Evolutionary conservation across 768 basidiomycete species (phyloP).

Genomic region (Tulasnella sp.): DNA sequence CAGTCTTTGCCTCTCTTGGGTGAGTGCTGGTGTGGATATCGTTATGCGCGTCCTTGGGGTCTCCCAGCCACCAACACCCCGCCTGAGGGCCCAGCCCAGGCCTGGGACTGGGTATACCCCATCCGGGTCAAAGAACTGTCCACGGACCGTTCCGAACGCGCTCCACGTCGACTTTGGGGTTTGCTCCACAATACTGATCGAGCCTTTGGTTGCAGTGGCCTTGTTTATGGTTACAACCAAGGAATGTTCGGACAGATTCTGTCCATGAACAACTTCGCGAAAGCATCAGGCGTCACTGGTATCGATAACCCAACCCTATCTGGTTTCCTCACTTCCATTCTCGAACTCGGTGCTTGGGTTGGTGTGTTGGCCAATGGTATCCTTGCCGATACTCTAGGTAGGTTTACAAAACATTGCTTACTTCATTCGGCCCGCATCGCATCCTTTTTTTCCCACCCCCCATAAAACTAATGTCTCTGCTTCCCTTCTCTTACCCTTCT

Average conservation of each 20-base stretch:
- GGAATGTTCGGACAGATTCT: not conserved
- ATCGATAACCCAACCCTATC: conserved; percentile 35
- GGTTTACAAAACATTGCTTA: conserved; percentile 21
- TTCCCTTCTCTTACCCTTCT: not conserved
- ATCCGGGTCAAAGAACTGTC: not conserved
- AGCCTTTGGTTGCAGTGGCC: not conserved
- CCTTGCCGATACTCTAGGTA: conserved; percentile 62
- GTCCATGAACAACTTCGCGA: not conserved
- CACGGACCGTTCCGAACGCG: not conserved
- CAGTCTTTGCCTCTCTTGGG: conserved; percentile 75
- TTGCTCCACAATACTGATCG: too few relatives aligned
- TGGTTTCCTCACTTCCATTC: not conserved
- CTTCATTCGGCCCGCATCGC: too few relatives aligned
- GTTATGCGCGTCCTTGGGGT: not conserved
- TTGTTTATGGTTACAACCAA: not conserved
- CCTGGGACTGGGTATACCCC: too few relatives aligned
- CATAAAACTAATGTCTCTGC: not conserved
- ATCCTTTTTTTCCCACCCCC: too few relatives aligned
- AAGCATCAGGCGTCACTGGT: not conserved
- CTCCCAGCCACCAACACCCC: too few relatives aligned
- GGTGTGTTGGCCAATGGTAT: conserved; percentile 71
- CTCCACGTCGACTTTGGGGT: too few relatives aligned
- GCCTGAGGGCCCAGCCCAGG: too few relatives aligned
- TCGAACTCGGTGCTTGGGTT: conserved; percentile 53
- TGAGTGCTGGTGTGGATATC: conserved; percentile 52